Evolutionary conservation across 331 rosid species (phyloP).

Genomic region (Cucumis variabilis): DNA sequence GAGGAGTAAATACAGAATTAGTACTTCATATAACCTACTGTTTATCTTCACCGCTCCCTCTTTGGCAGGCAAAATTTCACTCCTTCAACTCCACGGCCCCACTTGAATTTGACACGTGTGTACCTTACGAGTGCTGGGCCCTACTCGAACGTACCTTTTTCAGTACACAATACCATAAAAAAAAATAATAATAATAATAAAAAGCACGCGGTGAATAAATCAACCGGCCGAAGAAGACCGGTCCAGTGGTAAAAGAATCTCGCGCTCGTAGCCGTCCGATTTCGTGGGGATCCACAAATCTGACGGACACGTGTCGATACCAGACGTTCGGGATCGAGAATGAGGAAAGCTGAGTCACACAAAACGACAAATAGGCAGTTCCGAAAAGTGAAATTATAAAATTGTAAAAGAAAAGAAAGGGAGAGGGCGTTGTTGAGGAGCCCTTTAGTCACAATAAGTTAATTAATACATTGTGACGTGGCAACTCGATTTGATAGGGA

Average conservation of each 20-base stretch:
- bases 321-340: conserved; percentile 19
- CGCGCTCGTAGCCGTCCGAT: conserved; percentile 35
- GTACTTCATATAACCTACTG: no score
- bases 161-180: conserved; percentile 1
- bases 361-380: conserved; percentile 45
- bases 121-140: conserved; percentile 20
- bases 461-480: conserved; percentile 29
- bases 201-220: neutral
- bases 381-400: conserved; percentile 21
- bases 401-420: neutral
- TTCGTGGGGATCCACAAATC: conserved; percentile 20
- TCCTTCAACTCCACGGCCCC: conserved; percentile 9
- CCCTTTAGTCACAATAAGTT: conserved; percentile 12
- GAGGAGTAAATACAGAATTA: no score
- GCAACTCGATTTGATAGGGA: conserved; percentile 17
- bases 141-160: conserved; percentile 11
- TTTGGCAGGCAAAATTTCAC: conserved; percentile 6
- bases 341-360: conserved; percentile 44
- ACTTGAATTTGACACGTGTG: conserved; percentile 11
- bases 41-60: neutral
- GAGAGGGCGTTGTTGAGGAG: neutral
- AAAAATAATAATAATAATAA: no score
- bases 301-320: conserved; percentile 42
- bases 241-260: conserved; percentile 42
- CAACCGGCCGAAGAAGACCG: conserved; percentile 28